These are phyloP conservation scores for Acanthamoeba healyi DNA, from an alignment of 208 protist species.

Conservation along the genomic window DNA sequence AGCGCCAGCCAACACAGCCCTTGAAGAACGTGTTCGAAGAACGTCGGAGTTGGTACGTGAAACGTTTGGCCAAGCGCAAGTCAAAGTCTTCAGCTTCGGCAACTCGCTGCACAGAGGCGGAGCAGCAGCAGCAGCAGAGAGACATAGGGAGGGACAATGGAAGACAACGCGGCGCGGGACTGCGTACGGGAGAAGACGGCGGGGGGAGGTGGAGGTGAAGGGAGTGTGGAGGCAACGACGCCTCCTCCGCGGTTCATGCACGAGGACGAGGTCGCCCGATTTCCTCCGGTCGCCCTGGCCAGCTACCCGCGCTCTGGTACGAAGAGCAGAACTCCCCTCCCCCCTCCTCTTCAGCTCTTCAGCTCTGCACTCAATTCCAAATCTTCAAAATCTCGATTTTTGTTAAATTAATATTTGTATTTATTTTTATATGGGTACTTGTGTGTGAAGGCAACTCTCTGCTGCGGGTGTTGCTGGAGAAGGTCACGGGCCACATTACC, in stretches of 20 bases:
- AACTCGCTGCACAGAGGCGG: too few relatives aligned
- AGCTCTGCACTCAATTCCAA: neutral
- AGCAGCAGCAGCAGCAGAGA: too few relatives aligned
- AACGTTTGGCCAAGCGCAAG: too few relatives aligned
- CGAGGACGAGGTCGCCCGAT: neutral
- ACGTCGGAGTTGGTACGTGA: too few relatives aligned
- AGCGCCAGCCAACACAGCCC: too few relatives aligned
- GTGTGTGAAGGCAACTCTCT: slow-evolving; percentile 45
- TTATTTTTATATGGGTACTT: neutral
- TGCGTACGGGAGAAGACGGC: too few relatives aligned
- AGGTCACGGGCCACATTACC: slow-evolving; percentile 25
- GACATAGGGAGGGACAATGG: neutral
- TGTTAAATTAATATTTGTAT: neutral
- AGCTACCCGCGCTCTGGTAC: slow-evolving; percentile 65
- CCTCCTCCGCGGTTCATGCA: neutral
- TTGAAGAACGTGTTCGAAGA: too few relatives aligned
- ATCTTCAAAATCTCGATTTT: neutral
- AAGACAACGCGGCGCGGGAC: too few relatives aligned
- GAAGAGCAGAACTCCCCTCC: neutral
- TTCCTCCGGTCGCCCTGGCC: neutral
- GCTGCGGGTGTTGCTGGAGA: slow-evolving; percentile 18
- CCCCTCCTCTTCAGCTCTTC: neutral
- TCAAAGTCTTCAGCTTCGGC: too few relatives aligned
- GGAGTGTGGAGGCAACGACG: neutral
- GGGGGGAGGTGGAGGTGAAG: too few relatives aligned